Evolutionary conservation across 257 asterid genomes (phyloP), one percentile per base, ranked within the genome.

Genomic region (Penstemon barbatus): DNA sequence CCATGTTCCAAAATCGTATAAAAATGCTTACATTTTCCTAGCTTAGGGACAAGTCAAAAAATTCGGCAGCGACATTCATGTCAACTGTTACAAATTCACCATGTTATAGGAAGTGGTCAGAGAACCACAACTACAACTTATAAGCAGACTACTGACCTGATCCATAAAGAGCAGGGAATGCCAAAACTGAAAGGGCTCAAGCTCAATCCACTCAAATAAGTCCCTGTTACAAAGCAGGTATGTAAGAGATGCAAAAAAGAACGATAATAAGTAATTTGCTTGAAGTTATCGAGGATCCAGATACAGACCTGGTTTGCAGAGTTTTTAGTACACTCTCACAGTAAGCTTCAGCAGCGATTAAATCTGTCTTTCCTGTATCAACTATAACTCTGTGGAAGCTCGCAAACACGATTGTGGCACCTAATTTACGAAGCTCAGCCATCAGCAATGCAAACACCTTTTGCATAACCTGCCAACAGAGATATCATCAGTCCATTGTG

Each of bases 161-260:
- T 93, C 99, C 99, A 93, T 93, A 75, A 93, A 90, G 74, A 93
- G 92, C 62, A 90, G 76, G 73, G 97, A 90, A 79, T 93, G 94
- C 97, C 97, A 93, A 71, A 82, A 93, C 86, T 90, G 95, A 77
- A 73, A 64, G 40, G 96, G 97, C 82, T 93, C 99, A 57, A 93
- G 87, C 81, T 88, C 99, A 66, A 93, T 77, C 99, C 96, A 93
- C 83, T 91, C 96, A 69, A 93, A 93, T 57, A 93, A 80, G 74
- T 93, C 99, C 81, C 99, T 93, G 85, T 50, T 18, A 75, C 59
- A 49, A 55, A 61, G 19, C 36, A 76, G 61, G 69, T 57, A 64
- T 74, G 67, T 75, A 75, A 76, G 59, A 71, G 62, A 57, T 42
- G 55, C 65, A 56, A 69, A n/a, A 65, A 53, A 59, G 63, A 45